Evolutionary conservation across 306 rosid genomes (phyloP).

Genomic region (Sphenostylis stenocarpa): DNA sequence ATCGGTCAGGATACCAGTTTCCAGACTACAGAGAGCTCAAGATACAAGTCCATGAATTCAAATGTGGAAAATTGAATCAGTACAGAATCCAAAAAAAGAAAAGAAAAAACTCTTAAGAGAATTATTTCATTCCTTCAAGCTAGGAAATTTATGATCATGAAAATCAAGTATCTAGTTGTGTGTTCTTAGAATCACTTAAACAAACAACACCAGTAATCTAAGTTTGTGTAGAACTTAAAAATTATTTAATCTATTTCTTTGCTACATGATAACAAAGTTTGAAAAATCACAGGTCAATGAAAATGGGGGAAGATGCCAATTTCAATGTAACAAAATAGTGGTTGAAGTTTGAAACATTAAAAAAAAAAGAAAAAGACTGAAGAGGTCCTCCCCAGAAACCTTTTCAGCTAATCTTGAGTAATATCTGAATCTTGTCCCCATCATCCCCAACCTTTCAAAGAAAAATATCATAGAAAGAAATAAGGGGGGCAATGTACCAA

Average conservation of each 20-base stretch:
- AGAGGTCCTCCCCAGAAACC: slow-evolving; percentile 49
- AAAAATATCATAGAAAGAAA: slow-evolving; percentile 37
- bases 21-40: slow-evolving; percentile 10
- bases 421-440: slow-evolving; percentile 53
- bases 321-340: slow-evolving; percentile 47
- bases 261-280: slow-evolving; percentile 64
- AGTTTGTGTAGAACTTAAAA: slow-evolving; percentile 57
- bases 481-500: slow-evolving; percentile 61
- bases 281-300: slow-evolving; percentile 56
- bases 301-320: slow-evolving; percentile 56
- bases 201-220: slow-evolving; percentile 52
- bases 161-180: slow-evolving; percentile 52
- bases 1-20: slow-evolving; percentile 11
- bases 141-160: slow-evolving; percentile 40
- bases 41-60: slow-evolving; percentile 36
- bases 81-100: slow-evolving; percentile 34
- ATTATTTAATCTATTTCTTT: slow-evolving; percentile 72
- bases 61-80: slow-evolving; percentile 37
- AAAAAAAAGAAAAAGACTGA: slow-evolving; percentile 8
- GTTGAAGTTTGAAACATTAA: slow-evolving; percentile 38
- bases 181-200: slow-evolving; percentile 51
- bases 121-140: slow-evolving; percentile 50
- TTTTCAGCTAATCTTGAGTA: slow-evolving; percentile 66
- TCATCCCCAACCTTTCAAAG: slow-evolving; percentile 41
- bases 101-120: slow-evolving; percentile 38